Percentiles rank a stretch among this genome's conserved stretches.
phyloP scores from a whole-genome alignment of 148 eudicot genomes.

The Rhododendron molle region DNA sequence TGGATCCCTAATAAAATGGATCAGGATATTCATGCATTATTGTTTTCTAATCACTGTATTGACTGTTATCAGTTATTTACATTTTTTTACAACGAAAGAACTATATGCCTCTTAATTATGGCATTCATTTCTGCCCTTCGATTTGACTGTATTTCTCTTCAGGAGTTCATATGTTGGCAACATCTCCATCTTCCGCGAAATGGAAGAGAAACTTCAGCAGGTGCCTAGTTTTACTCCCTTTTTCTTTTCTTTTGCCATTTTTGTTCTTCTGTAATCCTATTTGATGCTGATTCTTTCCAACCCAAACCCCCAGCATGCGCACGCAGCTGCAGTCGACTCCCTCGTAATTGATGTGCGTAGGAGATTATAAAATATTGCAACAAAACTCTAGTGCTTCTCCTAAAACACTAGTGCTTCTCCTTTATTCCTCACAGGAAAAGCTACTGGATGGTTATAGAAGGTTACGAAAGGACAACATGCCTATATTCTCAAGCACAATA shows the following conservation, averaged over 20 bases:
- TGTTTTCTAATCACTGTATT: not conserved
- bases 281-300: not conserved
- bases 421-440: not conserved
- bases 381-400: not conserved
- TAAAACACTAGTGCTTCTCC: not conserved
- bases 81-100: not conserved
- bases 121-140: slow-evolving; percentile 1
- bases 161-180: slow-evolving; percentile 91
- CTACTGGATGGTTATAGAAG: not conserved
- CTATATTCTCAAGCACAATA: not conserved
- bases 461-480: not conserved
- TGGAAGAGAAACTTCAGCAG: slow-evolving; percentile 80
- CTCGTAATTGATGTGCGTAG: not conserved
- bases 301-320: not conserved
- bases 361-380: not conserved
- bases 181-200: slow-evolving; percentile 60
- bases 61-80: not conserved
- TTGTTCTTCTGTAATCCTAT: not conserved
- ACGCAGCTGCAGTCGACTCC: not conserved
- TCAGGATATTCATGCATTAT: not conserved
- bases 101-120: not conserved
- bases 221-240: slow-evolving; percentile 26
- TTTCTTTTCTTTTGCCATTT: not conserved
- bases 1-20: not conserved
- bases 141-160: slow-evolving; percentile 15